A percentile compares a stretch with the other conserved stretches of the same genome.
These are phyloP conservation scores for Dendryphion nanum DNA, from an alignment of 2,329 filamentous ascomycete genomes.

Conservation along the genomic window DNA sequence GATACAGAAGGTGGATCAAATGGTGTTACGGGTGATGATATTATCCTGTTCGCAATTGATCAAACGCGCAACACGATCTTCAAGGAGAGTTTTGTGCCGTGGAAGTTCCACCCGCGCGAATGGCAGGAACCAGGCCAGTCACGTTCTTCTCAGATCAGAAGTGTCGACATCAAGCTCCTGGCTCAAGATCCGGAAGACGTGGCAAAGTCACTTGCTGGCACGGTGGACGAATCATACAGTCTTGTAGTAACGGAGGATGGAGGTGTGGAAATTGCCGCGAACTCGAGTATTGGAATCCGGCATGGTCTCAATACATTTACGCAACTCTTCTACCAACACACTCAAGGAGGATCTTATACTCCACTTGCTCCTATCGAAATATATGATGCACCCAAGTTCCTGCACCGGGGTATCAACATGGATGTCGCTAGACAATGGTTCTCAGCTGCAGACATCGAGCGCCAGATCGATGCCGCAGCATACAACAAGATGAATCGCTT, in stretches of 20 bases:
- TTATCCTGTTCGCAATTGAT: slow-evolving; percentile 47
- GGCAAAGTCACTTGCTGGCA: slow-evolving; percentile 60
- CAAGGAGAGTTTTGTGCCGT: slow-evolving; percentile 68
- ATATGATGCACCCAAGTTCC: slow-evolving; percentile 70
- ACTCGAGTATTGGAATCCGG: slow-evolving; percentile 66
- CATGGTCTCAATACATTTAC: slow-evolving; percentile 73
- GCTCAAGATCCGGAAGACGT: slow-evolving; percentile 52
- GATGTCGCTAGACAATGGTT: slow-evolving; percentile 76
- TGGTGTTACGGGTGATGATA: slow-evolving; percentile 44
- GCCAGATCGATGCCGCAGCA: slow-evolving; percentile 72
- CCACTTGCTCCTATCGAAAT: slow-evolving; percentile 69
- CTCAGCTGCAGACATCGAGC: slow-evolving; percentile 64
- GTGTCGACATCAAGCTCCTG: slow-evolving; percentile 63
- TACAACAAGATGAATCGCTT: slow-evolving; percentile 83
- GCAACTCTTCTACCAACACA: slow-evolving; percentile 77
- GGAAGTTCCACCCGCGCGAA: slow-evolving; percentile 70
- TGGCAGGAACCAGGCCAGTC: slow-evolving; percentile 59
- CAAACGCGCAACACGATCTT: slow-evolving; percentile 65
- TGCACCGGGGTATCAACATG: slow-evolving; percentile 75
- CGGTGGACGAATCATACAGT: slow-evolving; percentile 74
- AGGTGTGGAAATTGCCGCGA: slow-evolving; percentile 61
- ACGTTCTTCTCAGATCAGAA: slow-evolving; percentile 53
- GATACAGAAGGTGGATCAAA: neutral
- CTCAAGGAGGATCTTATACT: slow-evolving; percentile 63
- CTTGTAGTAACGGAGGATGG: slow-evolving; percentile 61